Percentiles rank a stretch among this genome's conserved stretches.
Evolutionary conservation across 257 asterid genomes (phyloP).

Genomic region (Euphrasia confusa): DNA sequence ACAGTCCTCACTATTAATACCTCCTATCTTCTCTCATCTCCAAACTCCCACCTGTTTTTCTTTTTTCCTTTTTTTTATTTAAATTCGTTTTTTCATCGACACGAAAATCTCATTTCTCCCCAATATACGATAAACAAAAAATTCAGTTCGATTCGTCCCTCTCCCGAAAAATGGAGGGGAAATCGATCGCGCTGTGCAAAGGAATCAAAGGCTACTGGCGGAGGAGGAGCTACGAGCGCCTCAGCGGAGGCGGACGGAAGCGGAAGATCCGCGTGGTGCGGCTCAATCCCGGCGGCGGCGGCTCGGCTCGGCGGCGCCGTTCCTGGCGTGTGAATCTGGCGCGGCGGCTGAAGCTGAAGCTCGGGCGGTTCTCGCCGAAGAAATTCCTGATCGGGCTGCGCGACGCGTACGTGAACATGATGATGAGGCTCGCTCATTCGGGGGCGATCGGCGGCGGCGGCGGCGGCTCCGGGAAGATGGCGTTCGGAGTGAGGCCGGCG

Average conservation of each 20-base stretch:
- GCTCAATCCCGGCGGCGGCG: slow-evolving; percentile 26
- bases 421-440: slow-evolving; percentile 49
- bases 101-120: slow-evolving; percentile 29
- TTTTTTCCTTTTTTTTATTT: too few relatives aligned
- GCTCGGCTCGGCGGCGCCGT: slow-evolving; percentile 29
- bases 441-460: slow-evolving; percentile 30
- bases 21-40: slow-evolving; percentile 20
- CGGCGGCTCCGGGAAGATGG: slow-evolving; percentile 24
- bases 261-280: slow-evolving; percentile 27
- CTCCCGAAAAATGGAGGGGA: slow-evolving; percentile 33
- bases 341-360: slow-evolving; percentile 40
- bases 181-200: slow-evolving; percentile 28
- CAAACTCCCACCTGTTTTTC: slow-evolving; percentile 33
- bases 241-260: slow-evolving; percentile 29
- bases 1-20: slow-evolving; percentile 29
- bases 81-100: slow-evolving; percentile 3
- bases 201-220: slow-evolving; percentile 59
- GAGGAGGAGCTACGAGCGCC: slow-evolving; percentile 45
- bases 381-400: slow-evolving; percentile 45
- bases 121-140: background rate
- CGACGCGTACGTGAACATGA: slow-evolving; percentile 55
- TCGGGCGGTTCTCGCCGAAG: slow-evolving; percentile 52
- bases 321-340: slow-evolving; percentile 48
- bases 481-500: slow-evolving; percentile 43
- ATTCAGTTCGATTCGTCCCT: too few relatives aligned